Percentiles rank a stretch among this genome's conserved stretches.
phyloP scores from a whole-genome alignment of 2,329 filamentous ascomycete species.

The Salinomyces thailandicus region DNA sequence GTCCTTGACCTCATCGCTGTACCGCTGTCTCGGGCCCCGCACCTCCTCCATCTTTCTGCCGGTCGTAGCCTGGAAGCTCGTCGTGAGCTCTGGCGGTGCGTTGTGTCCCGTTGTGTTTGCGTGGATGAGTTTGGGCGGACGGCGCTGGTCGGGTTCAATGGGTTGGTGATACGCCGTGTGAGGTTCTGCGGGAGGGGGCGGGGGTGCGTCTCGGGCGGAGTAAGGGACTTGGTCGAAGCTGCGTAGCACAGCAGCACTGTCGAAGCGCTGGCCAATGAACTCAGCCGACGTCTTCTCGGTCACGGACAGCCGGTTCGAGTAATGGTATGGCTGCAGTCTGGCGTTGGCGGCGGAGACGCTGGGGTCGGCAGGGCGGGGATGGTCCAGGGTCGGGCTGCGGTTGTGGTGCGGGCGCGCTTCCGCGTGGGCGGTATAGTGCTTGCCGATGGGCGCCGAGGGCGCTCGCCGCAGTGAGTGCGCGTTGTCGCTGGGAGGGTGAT shows the following conservation, averaged over 20 bases:
- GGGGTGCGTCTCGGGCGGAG: constrained; percentile 7
- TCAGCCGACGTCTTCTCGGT: constrained; percentile 25
- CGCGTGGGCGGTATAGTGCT: constrained; percentile 5
- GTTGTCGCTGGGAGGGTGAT: background rate
- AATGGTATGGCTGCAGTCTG: background rate
- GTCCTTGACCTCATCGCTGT: constrained; percentile 64
- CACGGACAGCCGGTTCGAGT: constrained; percentile 17
- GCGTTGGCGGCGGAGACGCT: constrained; percentile 3
- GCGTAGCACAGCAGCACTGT: constrained; percentile 28
- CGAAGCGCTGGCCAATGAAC: constrained; percentile 32
- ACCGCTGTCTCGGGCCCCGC: constrained; percentile 53
- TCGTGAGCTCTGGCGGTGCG: constrained; percentile 28
- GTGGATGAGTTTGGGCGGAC: constrained; percentile 1
- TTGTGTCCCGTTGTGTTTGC: constrained; percentile 8
- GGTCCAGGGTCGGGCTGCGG: constrained; percentile 7
- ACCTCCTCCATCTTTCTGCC: constrained; percentile 41
- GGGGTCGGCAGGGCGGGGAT: background rate
- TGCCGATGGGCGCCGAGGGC: constrained; percentile 7
- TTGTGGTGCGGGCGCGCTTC: constrained; percentile 3
- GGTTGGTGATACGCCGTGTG: background rate
- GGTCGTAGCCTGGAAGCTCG: constrained; percentile 31
- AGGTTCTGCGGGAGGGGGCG: background rate
- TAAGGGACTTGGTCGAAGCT: constrained; percentile 26
- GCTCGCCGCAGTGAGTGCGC: background rate
- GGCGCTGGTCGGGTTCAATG: constrained; percentile 1